Base-by-base conservation (phyloP, 2,329 filamentous ascomycete species). In the Sclerotinia trifoliorum region DNA sequence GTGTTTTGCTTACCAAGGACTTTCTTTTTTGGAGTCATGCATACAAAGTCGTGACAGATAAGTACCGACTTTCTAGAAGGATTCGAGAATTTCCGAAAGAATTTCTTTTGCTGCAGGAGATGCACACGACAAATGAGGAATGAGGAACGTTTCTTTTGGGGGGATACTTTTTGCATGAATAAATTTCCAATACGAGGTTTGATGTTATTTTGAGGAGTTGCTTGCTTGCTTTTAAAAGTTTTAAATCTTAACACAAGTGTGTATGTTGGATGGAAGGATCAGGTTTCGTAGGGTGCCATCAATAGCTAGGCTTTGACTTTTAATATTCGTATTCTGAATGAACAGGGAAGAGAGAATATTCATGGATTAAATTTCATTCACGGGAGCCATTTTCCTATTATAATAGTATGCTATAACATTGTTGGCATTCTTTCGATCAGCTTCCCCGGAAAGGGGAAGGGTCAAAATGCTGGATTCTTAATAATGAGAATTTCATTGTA, bases 61-160 rank as follows among this genome's bases (percentile, higher is more conserved):
- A 46, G n/a, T 63, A 63, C 65, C 57, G 48, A 51, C 26, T 44
- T 67, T 67, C 65, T 67, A 54, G 65, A 67, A 67, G 65, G 56
- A 63, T 55, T 62, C 57, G 56, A 67, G 65, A 67, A 67, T 51
- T 39, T 56, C 39, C 35, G 56, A 62, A 62, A 62, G 29, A 62
- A 51, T 21, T 15, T 51, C 57, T 26, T 62, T 35, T 49, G 17
- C 48, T 63, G 60, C 60, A 63, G 46, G 46, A 39, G 46, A 26
- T 51, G 51, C 42, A 35, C 48, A 54, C 21, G 26, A 56, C 26
- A 61, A 54, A 67, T 54, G 60, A 63, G 29, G n/a, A 11, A 35
- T 29, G 29, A n/a, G n/a, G 2, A 3, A 29, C 39, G 17, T 32
- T 11, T 58, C 21, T 51, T 49, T 21, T 24, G 8, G 19, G n/a